phyloP scores from a whole-genome alignment of 495 filamentous ascomycete genomes.

The Patellaria atrata region DNA sequence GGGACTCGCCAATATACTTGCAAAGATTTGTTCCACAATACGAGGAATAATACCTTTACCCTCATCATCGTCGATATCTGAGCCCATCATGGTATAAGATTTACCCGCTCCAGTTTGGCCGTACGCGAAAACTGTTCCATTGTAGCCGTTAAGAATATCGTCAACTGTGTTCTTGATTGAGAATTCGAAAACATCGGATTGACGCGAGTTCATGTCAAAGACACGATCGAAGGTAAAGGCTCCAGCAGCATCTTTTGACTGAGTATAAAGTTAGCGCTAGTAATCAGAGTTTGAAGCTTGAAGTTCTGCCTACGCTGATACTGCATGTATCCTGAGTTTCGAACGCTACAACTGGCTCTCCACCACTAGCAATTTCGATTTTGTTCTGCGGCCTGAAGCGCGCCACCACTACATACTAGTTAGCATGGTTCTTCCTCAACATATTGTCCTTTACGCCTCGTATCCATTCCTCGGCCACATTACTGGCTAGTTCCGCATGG shows the following conservation, averaged over 20 bases:
- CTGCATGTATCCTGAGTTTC: slow-evolving; percentile 78
- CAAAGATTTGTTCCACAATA: slow-evolving; percentile 96
- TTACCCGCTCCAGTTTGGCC: slow-evolving; percentile 98
- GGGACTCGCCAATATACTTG: slow-evolving; percentile 78
- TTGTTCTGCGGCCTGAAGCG: slow-evolving; percentile 96
- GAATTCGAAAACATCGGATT: slow-evolving; percentile 89
- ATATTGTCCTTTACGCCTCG: no score
- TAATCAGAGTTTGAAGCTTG: not conserved
- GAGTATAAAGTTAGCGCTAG: slow-evolving; percentile 6
- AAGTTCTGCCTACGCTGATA: slow-evolving; percentile 70
- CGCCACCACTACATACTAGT: slow-evolving; percentile 54
- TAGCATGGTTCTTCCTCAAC: slow-evolving; percentile 1
- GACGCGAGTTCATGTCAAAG: slow-evolving; percentile 79
- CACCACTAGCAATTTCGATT: slow-evolving; percentile 74
- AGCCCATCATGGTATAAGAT: slow-evolving; percentile 99
- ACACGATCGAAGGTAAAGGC: slow-evolving; percentile 95
- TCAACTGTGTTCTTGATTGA: slow-evolving; percentile 93
- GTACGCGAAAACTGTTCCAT: slow-evolving; percentile 97
- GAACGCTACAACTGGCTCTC: slow-evolving; percentile 81
- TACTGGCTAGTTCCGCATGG: no score
- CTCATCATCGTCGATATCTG: slow-evolving; percentile 81
- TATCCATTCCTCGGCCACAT: no score
- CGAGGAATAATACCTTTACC: slow-evolving; percentile 89
- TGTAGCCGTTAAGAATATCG: slow-evolving; percentile 97
- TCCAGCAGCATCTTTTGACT: slow-evolving; percentile 74